These are phyloP conservation scores for Colletotrichum sp. DNA, from an alignment of 2,329 filamentous ascomycete species.

Conservation along the genomic window DNA sequence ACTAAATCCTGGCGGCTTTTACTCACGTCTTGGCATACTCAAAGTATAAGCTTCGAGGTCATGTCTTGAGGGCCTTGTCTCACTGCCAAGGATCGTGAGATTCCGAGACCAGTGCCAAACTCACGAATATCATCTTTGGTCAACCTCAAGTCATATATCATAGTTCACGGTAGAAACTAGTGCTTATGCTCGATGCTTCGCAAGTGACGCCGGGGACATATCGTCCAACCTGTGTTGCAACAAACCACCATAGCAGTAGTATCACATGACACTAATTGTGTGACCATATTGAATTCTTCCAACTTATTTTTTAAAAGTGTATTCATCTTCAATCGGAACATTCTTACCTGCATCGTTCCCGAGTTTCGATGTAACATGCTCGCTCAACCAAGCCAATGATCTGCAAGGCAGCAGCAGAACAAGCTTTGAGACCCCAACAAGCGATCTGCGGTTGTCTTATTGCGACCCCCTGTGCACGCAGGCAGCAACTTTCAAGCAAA, in stretches of 20 bases:
- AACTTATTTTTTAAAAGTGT: background rate
- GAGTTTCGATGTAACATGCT: background rate
- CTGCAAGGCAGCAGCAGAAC: background rate
- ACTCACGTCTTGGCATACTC: background rate
- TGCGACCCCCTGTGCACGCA: background rate
- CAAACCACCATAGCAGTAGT: background rate
- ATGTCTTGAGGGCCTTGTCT: background rate
- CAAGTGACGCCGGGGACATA: background rate
- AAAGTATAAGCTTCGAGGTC: background rate
- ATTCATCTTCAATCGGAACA: background rate
- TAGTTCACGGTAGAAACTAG: background rate
- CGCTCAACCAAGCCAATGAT: background rate
- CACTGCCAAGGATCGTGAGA: background rate
- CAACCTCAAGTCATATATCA: background rate
- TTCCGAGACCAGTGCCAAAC: background rate
- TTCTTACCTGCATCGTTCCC: background rate
- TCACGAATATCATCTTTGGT: background rate
- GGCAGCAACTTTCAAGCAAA: background rate
- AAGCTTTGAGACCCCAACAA: background rate
- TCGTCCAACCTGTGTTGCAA: background rate
- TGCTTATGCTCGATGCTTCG: background rate
- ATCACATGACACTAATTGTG: rapidly evolving
- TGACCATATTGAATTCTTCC: background rate
- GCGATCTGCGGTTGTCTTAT: background rate
- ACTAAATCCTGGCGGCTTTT: background rate